Conservation (phyloP, 306 rosid species). For the Styphnolobium japonicum region DNA sequence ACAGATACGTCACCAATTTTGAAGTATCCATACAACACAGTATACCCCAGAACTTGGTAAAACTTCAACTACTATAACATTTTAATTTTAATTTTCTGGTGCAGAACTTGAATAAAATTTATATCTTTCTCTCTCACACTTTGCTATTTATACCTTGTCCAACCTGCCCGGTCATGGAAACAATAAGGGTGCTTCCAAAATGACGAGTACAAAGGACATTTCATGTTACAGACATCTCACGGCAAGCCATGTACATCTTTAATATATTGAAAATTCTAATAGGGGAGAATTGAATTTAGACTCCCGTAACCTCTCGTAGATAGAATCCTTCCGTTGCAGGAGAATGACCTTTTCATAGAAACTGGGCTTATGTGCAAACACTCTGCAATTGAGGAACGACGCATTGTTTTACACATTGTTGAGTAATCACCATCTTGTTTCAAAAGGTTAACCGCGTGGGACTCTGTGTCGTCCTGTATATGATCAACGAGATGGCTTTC, state of each 20-base stretch:
- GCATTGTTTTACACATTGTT: conserved; percentile 16
- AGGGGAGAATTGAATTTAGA: conserved; percentile 17
- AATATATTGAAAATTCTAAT: background rate
- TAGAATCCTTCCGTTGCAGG: conserved; percentile 39
- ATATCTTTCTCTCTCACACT: background rate
- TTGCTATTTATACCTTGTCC: background rate
- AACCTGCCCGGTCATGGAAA: background rate
- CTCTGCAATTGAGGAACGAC: conserved; percentile 41
- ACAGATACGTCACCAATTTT: too few species aligned
- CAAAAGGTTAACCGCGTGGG: background rate
- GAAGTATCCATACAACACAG: too few species aligned
- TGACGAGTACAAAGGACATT: conserved; percentile 1
- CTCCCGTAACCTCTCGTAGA: conserved; percentile 24
- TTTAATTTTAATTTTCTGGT: conserved; percentile 8
- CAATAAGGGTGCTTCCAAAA: conserved; percentile 5
- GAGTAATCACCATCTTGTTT: conserved; percentile 15
- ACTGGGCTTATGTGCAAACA: conserved; percentile 51
- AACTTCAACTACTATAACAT: background rate
- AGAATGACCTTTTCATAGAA: conserved; percentile 60
- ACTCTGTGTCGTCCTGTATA: background rate
- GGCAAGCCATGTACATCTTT: background rate
- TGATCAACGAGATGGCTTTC: background rate
- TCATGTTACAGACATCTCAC: background rate
- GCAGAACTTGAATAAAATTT: background rate
- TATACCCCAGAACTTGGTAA: background rate